Base-by-base conservation (phyloP, 1,139 yeast species). In the Kodamaea sp. region DNA sequence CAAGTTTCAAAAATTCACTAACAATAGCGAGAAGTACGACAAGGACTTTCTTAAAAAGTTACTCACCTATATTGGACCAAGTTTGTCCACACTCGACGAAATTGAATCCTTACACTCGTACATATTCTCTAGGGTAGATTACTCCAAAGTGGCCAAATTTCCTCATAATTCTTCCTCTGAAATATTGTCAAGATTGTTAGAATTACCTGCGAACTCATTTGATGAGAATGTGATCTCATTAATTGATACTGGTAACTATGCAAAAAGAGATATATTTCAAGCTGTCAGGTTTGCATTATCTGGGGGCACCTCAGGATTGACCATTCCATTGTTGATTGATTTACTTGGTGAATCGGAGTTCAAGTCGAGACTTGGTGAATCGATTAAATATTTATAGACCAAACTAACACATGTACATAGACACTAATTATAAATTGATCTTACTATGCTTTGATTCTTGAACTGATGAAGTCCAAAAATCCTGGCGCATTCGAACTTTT, bases 301-400 rank as follows among this genome's bases (percentile, higher is more conserved):
- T 7, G 95, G 89, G 0, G 77, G 82, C 3, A 63, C 66, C 4
- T 71, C 95, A 0, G 96, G 97, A 0, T 65, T 83, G 15, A 77
- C 82, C 10, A 64, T 89, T 5, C 86, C 89, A 0, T 61, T 70
- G 5, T 61, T 86, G 27, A 54, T 83, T 15, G 72, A 71, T 1
- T 51, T 84, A 4, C 49, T 88, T 10, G 92, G 94, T 0, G 38
- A 51, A 1, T 58, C 66, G 8, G 78, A 72, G 41, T 55, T 67
- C 5, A 45, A 48, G 9, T 29, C 37, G 5, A 66, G 88, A 51
- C 41, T 78, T 9, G 18, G 9, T 11, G 28, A 26, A 22, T 26
- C 28, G 15, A 26, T 19, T 9, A 18, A 26, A n/a, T 26, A 16
- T 11, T 19, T 26, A 15, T 11, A 4, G 18, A n/a, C 21, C 6